phyloP scores from a whole-genome alignment of 2,329 filamentous ascomycete species.

The Corniculantispora saksenae region DNA sequence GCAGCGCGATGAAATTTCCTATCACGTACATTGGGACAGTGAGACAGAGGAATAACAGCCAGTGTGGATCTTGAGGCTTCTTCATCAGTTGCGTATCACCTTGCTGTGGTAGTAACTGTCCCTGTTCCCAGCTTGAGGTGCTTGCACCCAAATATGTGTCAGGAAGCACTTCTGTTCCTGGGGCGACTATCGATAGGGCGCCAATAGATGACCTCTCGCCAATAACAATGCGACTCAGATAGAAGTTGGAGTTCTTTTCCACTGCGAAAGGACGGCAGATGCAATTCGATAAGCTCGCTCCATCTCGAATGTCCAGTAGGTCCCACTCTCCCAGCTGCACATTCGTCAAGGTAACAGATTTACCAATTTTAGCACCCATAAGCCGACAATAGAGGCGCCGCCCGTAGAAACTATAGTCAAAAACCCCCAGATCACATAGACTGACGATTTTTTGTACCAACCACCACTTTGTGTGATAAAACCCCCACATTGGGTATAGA shows the following conservation, averaged over 20 bases:
- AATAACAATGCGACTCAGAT: constrained; percentile 52
- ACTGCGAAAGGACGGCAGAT: constrained; percentile 54
- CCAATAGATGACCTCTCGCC: constrained; percentile 51
- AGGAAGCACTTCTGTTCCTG: constrained; percentile 49
- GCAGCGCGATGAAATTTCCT: too few relatives aligned
- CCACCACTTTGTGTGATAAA: constrained; percentile 62
- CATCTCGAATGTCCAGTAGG: constrained; percentile 54
- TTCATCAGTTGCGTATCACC: constrained; percentile 7
- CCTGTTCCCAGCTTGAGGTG: constrained; percentile 57
- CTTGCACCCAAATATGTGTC: constrained; percentile 56
- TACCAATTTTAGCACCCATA: constrained; percentile 55
- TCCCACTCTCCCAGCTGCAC: constrained; percentile 57
- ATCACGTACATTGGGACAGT: constrained; percentile 29
- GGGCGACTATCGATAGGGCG: constrained; percentile 49
- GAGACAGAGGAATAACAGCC: constrained; percentile 42
- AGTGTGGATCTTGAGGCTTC: constrained; percentile 42
- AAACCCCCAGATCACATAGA: constrained; percentile 50
- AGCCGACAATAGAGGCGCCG: constrained; percentile 49
- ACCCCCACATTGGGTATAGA: constrained; percentile 60
- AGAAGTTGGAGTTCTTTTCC: constrained; percentile 60
- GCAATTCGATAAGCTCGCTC: constrained; percentile 48
- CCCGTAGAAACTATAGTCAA: constrained; percentile 40
- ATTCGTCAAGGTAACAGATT: constrained; percentile 47
- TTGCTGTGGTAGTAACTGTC: constrained; percentile 48
- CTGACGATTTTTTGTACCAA: constrained; percentile 54